phyloP scores from a whole-genome alignment of 768 basidiomycete genomes.

The Tremella fuciformis region DNA sequence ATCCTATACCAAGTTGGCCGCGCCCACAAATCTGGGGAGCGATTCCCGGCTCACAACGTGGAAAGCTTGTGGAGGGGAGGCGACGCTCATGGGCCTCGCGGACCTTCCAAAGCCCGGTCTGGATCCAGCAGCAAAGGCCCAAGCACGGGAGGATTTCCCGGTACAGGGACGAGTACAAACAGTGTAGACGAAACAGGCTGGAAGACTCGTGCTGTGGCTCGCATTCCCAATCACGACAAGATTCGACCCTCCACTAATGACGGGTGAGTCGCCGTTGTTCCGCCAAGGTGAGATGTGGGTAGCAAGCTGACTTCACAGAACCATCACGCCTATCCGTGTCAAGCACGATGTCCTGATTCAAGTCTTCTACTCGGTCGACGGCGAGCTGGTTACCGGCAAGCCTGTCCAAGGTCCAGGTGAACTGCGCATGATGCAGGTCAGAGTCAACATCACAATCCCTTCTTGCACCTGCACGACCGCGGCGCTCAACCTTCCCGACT shows the following conservation, averaged over 20 bases:
- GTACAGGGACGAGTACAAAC: not conserved
- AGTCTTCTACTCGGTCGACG: constrained; percentile 47
- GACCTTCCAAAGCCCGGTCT: not conserved
- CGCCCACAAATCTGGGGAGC: constrained; percentile 28
- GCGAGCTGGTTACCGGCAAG: constrained; percentile 25
- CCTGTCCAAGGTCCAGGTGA: constrained; percentile 44
- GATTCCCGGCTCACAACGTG: constrained; percentile 24
- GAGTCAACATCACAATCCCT: constrained; percentile 36
- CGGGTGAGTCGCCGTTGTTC: constrained; percentile 33
- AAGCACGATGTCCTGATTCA: constrained; percentile 39
- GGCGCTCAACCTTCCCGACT: constrained; percentile 30
- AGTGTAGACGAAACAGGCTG: constrained; percentile 29
- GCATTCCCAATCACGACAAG: constrained; percentile 47
- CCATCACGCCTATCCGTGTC: constrained; percentile 49
- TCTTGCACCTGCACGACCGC: constrained; percentile 31
- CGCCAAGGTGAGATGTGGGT: not conserved
- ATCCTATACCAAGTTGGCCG: constrained; percentile 38
- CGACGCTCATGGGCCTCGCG: constrained; percentile 21
- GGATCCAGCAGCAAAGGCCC: not conserved
- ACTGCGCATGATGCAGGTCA: constrained; percentile 43
- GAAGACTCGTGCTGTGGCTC: constrained; percentile 31
- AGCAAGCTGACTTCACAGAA: constrained; percentile 25
- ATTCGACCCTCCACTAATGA: constrained; percentile 42
- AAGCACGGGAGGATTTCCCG: not conserved
- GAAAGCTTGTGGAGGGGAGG: constrained; percentile 39